These are phyloP conservation scores for Pseudozyma hubeiensis DNA, from an alignment of 1,284 basidiomycete genomes.

Conservation along the genomic window DNA sequence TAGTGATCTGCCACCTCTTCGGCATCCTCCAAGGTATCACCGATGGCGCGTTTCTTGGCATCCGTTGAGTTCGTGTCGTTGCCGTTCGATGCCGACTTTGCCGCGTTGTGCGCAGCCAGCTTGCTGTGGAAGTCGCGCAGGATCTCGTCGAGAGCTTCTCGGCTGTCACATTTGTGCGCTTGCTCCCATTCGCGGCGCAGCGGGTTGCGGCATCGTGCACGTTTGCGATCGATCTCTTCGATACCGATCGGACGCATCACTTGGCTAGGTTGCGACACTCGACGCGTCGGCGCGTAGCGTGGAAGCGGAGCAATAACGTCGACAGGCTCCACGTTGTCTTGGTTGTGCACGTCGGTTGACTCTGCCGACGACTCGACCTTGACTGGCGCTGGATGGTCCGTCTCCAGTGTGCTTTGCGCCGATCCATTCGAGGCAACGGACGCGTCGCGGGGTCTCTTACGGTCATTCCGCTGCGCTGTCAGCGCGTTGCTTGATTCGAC, in stretches of 20 bases:
- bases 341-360: background rate
- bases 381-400: background rate
- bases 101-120: slow-evolving; percentile 1
- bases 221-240: slow-evolving; percentile 53
- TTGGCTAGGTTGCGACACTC: slow-evolving; percentile 41
- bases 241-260: slow-evolving; percentile 48
- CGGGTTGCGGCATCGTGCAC: slow-evolving; percentile 48
- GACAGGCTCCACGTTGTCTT: background rate
- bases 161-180: slow-evolving; percentile 30
- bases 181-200: slow-evolving; percentile 54
- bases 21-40: slow-evolving; percentile 41
- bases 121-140: slow-evolving; percentile 35
- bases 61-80: slow-evolving; percentile 1
- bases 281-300: slow-evolving; percentile 46
- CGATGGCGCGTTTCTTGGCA: slow-evolving; percentile 24
- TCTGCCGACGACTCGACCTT: background rate
- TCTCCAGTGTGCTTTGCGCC: background rate
- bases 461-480: background rate
- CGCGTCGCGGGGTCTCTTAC: background rate
- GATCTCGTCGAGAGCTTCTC: slow-evolving; percentile 45
- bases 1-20: slow-evolving; percentile 70
- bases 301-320: slow-evolving; percentile 20
- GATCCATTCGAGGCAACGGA: background rate
- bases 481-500: background rate
- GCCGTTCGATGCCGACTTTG: background rate